Conservation (phyloP, 2,329 filamentous ascomycete species). For the Aspergillus ruber region DNA sequence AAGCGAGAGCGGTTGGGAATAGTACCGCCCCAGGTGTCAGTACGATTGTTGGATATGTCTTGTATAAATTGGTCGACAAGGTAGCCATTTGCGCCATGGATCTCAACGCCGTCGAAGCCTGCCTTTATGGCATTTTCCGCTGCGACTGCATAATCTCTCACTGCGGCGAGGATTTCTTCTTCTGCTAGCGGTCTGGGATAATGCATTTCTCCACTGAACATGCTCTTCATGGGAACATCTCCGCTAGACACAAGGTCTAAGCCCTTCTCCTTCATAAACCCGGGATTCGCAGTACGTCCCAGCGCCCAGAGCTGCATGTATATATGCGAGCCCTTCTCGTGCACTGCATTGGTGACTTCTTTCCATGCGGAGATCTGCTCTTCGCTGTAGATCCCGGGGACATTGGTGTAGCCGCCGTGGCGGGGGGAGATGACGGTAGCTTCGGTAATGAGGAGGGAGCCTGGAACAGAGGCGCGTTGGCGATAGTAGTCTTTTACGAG, state of each 20-base stretch:
- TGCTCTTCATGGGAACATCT: constrained; percentile 9
- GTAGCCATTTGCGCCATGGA: constrained; percentile 47
- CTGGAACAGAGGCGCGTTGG: constrained; percentile 47
- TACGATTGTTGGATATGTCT: constrained; percentile 42
- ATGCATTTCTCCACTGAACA: constrained; percentile 14
- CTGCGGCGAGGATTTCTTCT: constrained; percentile 39
- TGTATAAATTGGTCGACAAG: constrained; percentile 48
- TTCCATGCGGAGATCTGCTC: constrained; percentile 58
- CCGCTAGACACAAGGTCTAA: constrained; percentile 18
- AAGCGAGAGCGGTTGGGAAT: constrained; percentile 50
- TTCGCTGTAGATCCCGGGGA: constrained; percentile 53
- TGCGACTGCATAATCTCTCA: constrained; percentile 39
- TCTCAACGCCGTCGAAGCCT: constrained; percentile 49
- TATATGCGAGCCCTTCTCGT: constrained; percentile 56
- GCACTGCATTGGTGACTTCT: constrained; percentile 55
- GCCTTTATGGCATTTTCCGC: constrained; percentile 49
- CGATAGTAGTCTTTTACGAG: constrained; percentile 47
- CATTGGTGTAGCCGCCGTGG: constrained; percentile 45
- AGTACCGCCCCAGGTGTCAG: constrained; percentile 46
- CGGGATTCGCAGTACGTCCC: constrained; percentile 48
- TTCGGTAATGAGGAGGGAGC: constrained; percentile 55
- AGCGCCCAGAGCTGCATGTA: constrained; percentile 58
- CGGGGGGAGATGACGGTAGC: constrained; percentile 47
- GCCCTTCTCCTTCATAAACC: constrained; percentile 15
- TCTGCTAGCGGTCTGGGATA: constrained; percentile 26